Base-by-base conservation (phyloP, 331 rosid species). In the Phaseolus coccineus region DNA sequence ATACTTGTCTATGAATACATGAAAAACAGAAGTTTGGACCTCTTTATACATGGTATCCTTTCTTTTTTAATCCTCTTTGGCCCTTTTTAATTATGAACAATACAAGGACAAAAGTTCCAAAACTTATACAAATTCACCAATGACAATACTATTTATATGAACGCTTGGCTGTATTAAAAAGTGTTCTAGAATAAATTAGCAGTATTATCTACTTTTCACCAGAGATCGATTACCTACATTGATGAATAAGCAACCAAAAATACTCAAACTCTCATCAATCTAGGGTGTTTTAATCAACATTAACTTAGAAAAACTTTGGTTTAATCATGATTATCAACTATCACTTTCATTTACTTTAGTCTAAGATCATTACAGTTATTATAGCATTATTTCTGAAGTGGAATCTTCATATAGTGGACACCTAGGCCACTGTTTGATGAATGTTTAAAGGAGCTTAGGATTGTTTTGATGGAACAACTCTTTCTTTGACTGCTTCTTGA, bases 1-100 rank as follows among this genome's bases (percentile, higher is more conserved):
- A 78, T 89, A 8, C 89, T 94, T 16, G 96, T 94, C 8, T 94
- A 90, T 63, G 97, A 94, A 67, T 94, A 87, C 85, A 84, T 94
- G 97, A 82, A 79, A 76, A 92, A 92, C 70, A 81, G 78, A 79
- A 91, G 97, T 76, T 85, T 94, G 83, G 94, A 94, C 80, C 92
- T 81, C 79, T 74, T 89, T 10, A 71, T 89, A 65, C 84, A 84
- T 82, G 98, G 97, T 89, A 89, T 67, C 22, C 12, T 71, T 16
- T 35, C 50, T 52, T 74, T 13, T n/a, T 27, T 39, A 11, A 9
- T 22, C 5, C 37, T 57, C 35, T 57, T 25, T 1, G n/a, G 16
- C 2, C 67, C 19, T 61, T 58, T 42, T 6, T 13, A 30, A 30
- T 61, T 30, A 61, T 61, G 1, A 27, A 59, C 40, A 8, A 12